Conservation (phyloP, 495 filamentous ascomycete species). For the Penicilliopsis zonata region DNA sequence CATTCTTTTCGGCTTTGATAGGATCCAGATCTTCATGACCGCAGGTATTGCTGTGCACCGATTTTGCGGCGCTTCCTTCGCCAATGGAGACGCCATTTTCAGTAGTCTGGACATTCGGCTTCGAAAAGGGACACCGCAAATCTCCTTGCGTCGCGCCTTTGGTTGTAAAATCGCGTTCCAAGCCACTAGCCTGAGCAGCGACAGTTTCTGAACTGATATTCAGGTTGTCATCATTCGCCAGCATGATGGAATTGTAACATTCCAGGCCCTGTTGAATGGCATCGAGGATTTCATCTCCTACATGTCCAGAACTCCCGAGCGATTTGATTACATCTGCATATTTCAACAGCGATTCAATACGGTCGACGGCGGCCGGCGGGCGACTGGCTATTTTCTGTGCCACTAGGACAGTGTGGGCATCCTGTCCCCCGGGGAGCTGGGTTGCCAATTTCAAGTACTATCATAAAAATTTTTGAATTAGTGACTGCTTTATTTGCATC, state of each 20-base stretch:
- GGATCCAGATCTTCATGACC: constrained; percentile 29
- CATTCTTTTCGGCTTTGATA: constrained; percentile 31
- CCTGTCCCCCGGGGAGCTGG: constrained; percentile 16
- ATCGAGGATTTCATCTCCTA: constrained; percentile 27
- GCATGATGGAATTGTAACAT: constrained; percentile 26
- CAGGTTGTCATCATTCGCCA: constrained; percentile 12
- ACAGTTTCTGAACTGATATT: too few species aligned
- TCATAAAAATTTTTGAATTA: background rate
- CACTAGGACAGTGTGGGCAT: constrained; percentile 20
- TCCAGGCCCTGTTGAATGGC: constrained; percentile 29
- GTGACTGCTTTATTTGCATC: background rate
- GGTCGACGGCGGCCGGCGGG: constrained; percentile 5
- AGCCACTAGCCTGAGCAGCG: too few species aligned
- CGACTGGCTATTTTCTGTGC: constrained; percentile 13
- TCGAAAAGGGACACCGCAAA: constrained; percentile 35
- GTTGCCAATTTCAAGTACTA: constrained; percentile 19
- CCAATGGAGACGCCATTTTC: constrained; percentile 16
- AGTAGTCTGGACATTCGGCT: constrained; percentile 15
- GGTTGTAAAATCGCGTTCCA: constrained; percentile 37
- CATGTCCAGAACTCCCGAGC: constrained; percentile 28
- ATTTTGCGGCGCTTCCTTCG: constrained; percentile 14
- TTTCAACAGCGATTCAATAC: constrained; percentile 18
- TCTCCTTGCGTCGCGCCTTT: constrained; percentile 29
- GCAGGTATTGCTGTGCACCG: constrained; percentile 18
- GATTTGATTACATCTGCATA: constrained; percentile 33